Conservation (phyloP, 805 yeast genomes). For the Ogataea glucozyma region DNA sequence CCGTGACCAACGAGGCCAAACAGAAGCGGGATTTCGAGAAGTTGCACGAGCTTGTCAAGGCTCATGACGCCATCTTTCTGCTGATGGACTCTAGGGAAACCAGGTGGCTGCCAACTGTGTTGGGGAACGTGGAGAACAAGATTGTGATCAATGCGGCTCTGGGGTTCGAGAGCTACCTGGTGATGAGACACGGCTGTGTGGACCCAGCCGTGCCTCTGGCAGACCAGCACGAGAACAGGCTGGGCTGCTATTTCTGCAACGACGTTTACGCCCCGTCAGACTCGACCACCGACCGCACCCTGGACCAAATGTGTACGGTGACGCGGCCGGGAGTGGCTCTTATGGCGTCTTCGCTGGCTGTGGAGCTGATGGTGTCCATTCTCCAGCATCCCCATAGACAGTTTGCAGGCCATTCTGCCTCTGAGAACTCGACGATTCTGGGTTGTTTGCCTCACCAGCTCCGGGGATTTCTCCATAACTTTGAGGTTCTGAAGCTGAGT, state of each 20-base stretch:
- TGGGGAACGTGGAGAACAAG: conserved; percentile 67
- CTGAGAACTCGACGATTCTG: conserved; percentile 41
- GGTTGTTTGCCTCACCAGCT: conserved; percentile 88
- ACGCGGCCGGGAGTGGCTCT: conserved; percentile 95
- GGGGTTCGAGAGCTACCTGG: conserved; percentile 91
- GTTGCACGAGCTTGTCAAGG: conserved; percentile 53
- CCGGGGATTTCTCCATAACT: conserved; percentile 77
- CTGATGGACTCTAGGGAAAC: conserved; percentile 95
- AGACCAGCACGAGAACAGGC: conserved; percentile 36
- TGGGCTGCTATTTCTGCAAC: conserved; percentile 95
- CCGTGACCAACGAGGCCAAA: conserved; percentile 55
- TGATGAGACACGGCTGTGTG: conserved; percentile 84
- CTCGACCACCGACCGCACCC: conserved; percentile 79
- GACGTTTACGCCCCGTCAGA: conserved; percentile 95
- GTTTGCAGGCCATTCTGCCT: conserved; percentile 37
- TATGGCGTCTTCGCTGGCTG: conserved; percentile 83
- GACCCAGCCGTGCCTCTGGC: conserved; percentile 25
- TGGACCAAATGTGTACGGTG: conserved; percentile 99
- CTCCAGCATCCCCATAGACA: conserved; percentile 64
- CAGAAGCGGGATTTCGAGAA: conserved; percentile 53
- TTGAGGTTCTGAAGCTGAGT: conserved; percentile 59
- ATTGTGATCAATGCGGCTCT: conserved; percentile 88
- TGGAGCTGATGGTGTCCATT: conserved; percentile 74
- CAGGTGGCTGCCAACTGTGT: conserved; percentile 94
- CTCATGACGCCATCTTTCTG: conserved; percentile 76